Percentiles rank a stretch among this genome's conserved stretches.
These are phyloP conservation scores for Aureobasidium subglaciale DNA, from an alignment of 2,329 filamentous ascomycete genomes.

Conservation along the genomic window DNA sequence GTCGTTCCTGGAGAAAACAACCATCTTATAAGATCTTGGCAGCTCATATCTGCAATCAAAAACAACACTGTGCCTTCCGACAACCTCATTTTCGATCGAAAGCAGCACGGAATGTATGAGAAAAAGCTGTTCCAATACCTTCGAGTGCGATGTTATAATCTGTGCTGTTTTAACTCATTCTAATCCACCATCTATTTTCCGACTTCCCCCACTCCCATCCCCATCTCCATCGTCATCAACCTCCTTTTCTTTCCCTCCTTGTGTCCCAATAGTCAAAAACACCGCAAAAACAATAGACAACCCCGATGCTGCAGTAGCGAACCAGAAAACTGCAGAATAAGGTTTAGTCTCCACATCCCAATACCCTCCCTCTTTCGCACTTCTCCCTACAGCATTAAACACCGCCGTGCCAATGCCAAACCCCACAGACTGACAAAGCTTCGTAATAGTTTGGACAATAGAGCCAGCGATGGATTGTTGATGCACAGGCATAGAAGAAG, in stretches of 20 bases:
- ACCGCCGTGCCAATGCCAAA: slow-evolving; percentile 57
- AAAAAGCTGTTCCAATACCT: too few relatives aligned
- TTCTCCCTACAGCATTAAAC: slow-evolving; percentile 40
- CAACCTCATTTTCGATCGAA: too few relatives aligned
- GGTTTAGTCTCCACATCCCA: slow-evolving; percentile 41
- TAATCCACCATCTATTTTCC: too few relatives aligned
- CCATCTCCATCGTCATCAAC: neutral
- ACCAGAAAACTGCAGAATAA: slow-evolving; percentile 48
- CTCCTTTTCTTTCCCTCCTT: slow-evolving; percentile 34
- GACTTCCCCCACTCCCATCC: neutral
- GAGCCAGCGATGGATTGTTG: slow-evolving; percentile 61
- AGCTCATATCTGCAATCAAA: too few relatives aligned
- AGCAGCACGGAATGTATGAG: too few relatives aligned
- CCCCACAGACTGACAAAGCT: slow-evolving; percentile 53
- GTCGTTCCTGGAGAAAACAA: too few relatives aligned
- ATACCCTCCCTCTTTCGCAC: slow-evolving; percentile 31
- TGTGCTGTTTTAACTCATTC: too few relatives aligned
- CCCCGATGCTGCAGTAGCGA: slow-evolving; percentile 38
- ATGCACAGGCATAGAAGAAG: slow-evolving; percentile 55
- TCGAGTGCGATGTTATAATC: too few relatives aligned
- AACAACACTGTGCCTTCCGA: too few relatives aligned
- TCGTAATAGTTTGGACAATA: slow-evolving; percentile 60
- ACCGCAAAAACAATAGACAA: slow-evolving; percentile 42
- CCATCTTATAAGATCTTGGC: too few relatives aligned
- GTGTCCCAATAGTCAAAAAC: slow-evolving; percentile 48